Evolutionary conservation across 1,284 basidiomycete species (phyloP), one percentile per base, ranked within the genome.

Genomic region (Cutaneotrichosporon sp.): DNA sequence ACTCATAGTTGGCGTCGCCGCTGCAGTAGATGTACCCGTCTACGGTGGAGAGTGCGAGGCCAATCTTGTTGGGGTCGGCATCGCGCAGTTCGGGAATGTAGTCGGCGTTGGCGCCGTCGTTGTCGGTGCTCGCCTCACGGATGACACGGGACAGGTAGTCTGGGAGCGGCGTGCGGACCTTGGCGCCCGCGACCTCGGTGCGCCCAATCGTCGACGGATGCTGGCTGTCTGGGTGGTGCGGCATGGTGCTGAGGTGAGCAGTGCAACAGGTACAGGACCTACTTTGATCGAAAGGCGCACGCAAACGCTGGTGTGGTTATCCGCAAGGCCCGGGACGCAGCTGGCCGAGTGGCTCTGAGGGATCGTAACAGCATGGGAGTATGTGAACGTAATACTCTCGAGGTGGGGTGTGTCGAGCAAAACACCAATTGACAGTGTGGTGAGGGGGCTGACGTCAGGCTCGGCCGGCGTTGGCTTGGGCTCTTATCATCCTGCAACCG

Each of bases 81-180:
- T 53, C 17, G 22, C 35, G 36, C 33, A 59, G 46, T 40, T 59
- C 54, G 48, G 57, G 57, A 49, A 59, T 59, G 44, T 59, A 59
- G 26, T 30, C 26, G 26, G 26, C 26, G 26, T 30, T 30, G 26
- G 26, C 4, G 13, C 43, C 43, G 8, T 30, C 18, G 18, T 45
- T 45, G 43, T 35, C 42, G 2, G 14, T 17, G 17, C 43, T 20
- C 17, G 18, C 15, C 43, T 45, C 30, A 3, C 43, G 43, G 17
- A 45, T 14, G 17, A 44, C 33, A 13, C 18, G 9, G 4, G 2
- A 8, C 12, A 52, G 50, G 30, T 52, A 46, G 43, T 46, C 44
- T 2, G 50, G 50, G 37, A 52, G 30, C 2, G 50, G 50, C 8
- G 47, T 36, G 12, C 22, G 22, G 46, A 47, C 34, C 46, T 38